phyloP scores from a whole-genome alignment of 108 stramenopile genomes.

The Schizochytrium sp. region DNA sequence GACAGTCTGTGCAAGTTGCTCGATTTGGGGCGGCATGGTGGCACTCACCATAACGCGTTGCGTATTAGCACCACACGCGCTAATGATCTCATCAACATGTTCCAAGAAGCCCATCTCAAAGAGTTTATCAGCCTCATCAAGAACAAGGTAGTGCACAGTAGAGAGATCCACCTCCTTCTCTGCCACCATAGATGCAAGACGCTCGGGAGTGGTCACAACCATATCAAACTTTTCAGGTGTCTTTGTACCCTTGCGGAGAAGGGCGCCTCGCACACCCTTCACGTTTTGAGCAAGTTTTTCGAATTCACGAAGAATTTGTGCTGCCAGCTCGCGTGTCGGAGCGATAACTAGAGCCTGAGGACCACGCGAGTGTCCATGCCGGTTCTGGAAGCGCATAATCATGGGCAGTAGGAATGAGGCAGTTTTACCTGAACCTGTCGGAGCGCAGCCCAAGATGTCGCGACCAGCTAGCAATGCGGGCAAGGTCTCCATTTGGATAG shows the following conservation, averaged over 20 bases:
- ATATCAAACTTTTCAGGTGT: slow-evolving; percentile 62
- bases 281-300: slow-evolving; percentile 83
- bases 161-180: slow-evolving; percentile 62
- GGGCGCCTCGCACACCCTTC: slow-evolving; percentile 81
- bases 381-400: slow-evolving; percentile 78
- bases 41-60: slow-evolving; percentile 94
- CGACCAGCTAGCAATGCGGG: slow-evolving; percentile 82
- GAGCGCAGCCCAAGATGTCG: slow-evolving; percentile 87
- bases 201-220: slow-evolving; percentile 59
- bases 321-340: slow-evolving; percentile 91
- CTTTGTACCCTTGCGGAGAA: slow-evolving; percentile 81
- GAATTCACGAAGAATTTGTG: slow-evolving; percentile 87
- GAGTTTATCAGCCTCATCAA: slow-evolving; percentile 79
- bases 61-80: slow-evolving; percentile 67
- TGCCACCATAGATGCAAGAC: slow-evolving; percentile 31
- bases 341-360: slow-evolving; percentile 82
- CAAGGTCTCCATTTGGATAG: slow-evolving; percentile 76
- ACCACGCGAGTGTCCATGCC: background rate
- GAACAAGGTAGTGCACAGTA: background rate
- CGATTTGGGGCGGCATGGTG: slow-evolving; percentile 88
- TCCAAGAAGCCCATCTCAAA: slow-evolving; percentile 82
- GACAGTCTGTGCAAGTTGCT: slow-evolving; percentile 85
- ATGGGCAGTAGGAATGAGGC: slow-evolving; percentile 89
- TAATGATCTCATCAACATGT: slow-evolving; percentile 94
- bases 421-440: slow-evolving; percentile 94